These are phyloP conservation scores for Leishmania gerbilli DNA, from an alignment of 208 protist genomes.

Conservation along the genomic window DNA sequence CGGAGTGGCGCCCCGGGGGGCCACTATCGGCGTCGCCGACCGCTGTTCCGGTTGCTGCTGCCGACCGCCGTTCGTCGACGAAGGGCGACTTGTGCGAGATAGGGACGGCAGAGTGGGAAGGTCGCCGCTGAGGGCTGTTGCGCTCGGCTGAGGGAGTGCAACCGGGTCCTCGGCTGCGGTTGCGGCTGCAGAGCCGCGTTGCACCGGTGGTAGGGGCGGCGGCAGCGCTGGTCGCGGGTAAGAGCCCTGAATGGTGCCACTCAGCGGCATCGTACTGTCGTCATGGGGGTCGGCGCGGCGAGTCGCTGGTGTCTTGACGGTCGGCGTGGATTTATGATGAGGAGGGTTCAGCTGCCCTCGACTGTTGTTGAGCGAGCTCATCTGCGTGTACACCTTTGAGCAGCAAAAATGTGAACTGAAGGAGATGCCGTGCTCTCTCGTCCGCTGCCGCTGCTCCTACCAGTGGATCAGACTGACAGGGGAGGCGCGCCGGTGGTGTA, in stretches of 20 bases:
- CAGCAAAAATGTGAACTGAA: background rate
- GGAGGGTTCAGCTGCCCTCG: background rate
- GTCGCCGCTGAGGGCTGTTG: background rate
- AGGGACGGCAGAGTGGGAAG: slow-evolving; percentile 7
- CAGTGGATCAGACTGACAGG: background rate
- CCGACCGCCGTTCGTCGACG: slow-evolving; percentile 6
- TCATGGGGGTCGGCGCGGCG: slow-evolving; percentile 10
- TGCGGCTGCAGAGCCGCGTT: slow-evolving; percentile 24
- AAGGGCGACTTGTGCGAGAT: slow-evolving; percentile 20
- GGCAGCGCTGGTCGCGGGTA: slow-evolving; percentile 32
- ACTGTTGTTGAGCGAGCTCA: slow-evolving; percentile 32
- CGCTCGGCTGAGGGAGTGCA: background rate
- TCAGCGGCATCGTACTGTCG: slow-evolving; percentile 20
- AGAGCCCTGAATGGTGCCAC: slow-evolving; percentile 20
- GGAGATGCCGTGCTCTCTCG: background rate
- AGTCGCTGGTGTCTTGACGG: background rate
- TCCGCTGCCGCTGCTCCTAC: background rate
- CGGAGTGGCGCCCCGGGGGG: background rate
- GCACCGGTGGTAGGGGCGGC: slow-evolving; percentile 30
- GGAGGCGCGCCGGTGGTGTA: background rate
- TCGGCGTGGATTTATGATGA: slow-evolving; percentile 2
- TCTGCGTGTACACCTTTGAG: background rate
- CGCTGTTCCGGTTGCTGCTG: background rate
- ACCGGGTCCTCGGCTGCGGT: background rate
- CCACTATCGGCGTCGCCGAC: background rate